Conservation (phyloP, 257 asterid genomes). For the Primulina tabacum region DNA sequence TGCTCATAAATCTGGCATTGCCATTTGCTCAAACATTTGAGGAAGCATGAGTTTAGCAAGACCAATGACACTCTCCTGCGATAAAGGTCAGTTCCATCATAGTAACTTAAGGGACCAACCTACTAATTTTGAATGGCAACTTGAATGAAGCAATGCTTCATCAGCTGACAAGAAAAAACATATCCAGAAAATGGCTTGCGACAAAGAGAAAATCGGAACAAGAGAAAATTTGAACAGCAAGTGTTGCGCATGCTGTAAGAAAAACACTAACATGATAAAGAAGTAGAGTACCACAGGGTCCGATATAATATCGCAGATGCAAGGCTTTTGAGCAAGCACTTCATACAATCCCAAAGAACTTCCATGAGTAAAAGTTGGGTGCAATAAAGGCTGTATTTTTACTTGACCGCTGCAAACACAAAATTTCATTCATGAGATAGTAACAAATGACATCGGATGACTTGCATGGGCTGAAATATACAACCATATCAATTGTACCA, state of each 20-base stretch:
- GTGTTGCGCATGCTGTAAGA: constrained; percentile 11
- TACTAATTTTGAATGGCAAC: constrained; percentile 11
- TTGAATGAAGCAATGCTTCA: background rate
- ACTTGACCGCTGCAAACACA: constrained; percentile 69
- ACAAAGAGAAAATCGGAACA: constrained; percentile 16
- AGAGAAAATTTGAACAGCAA: background rate
- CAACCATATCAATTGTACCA: constrained; percentile 4
- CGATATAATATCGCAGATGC: constrained; percentile 64
- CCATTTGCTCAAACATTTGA: constrained; percentile 62
- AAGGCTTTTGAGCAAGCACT: constrained; percentile 86
- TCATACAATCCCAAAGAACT: constrained; percentile 94
- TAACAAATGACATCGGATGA: constrained; percentile 18
- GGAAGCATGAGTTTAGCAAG: constrained; percentile 84
- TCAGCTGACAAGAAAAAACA: too few species aligned
- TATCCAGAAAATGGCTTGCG: constrained; percentile 8
- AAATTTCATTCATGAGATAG: constrained; percentile 21
- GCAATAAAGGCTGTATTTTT: constrained; percentile 46
- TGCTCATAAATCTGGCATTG: constrained; percentile 78
- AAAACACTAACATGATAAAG: constrained; percentile 36
- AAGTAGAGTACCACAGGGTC: constrained; percentile 83
- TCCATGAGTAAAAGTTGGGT: constrained; percentile 85
- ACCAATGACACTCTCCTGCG: constrained; percentile 79
- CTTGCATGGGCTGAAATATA: constrained; percentile 9
- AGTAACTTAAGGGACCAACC: constrained; percentile 17
- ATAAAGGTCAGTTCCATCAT: constrained; percentile 22